A percentile compares a stretch with the other conserved stretches of the same genome.
Conservation (phyloP, 257 asterid species). For the Nicotiana paniculata region DNA sequence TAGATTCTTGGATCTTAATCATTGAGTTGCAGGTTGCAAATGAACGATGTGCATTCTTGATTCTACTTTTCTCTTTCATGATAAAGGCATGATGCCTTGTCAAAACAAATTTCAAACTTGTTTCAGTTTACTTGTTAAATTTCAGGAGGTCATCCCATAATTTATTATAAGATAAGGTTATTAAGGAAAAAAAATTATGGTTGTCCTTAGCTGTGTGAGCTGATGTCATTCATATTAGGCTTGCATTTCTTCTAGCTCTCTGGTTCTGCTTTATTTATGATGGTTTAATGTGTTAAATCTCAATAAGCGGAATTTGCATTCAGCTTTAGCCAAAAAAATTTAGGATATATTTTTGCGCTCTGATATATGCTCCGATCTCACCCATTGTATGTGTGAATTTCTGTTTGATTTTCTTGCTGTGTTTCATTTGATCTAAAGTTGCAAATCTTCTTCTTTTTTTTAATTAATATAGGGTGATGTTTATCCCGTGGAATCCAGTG, state of each 20-base stretch:
- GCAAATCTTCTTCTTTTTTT: background rate
- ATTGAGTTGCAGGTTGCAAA: background rate
- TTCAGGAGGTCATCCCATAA: background rate
- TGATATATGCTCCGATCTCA: background rate
- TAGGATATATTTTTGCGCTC: background rate
- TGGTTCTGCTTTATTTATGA: background rate
- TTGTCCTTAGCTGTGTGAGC: background rate
- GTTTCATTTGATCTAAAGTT: slow-evolving; percentile 2
- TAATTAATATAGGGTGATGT: slow-evolving; percentile 66
- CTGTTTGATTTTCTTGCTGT: background rate
- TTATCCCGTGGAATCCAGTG: slow-evolving; percentile 75
- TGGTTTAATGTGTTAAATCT: background rate
- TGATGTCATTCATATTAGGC: background rate
- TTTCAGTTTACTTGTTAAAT: background rate
- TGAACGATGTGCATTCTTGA: background rate
- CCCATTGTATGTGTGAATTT: background rate
- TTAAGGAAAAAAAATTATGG: background rate
- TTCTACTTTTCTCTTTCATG: background rate
- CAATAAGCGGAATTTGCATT: background rate
- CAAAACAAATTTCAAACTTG: slow-evolving; percentile 3
- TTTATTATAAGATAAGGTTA: background rate
- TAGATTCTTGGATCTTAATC: background rate
- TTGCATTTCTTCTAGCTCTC: background rate
- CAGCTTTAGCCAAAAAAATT: background rate
- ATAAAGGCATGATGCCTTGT: background rate